phyloP scores from a whole-genome alignment of 192 early-diverging fungal genomes.

The Fimicolochytrium jonesii region DNA sequence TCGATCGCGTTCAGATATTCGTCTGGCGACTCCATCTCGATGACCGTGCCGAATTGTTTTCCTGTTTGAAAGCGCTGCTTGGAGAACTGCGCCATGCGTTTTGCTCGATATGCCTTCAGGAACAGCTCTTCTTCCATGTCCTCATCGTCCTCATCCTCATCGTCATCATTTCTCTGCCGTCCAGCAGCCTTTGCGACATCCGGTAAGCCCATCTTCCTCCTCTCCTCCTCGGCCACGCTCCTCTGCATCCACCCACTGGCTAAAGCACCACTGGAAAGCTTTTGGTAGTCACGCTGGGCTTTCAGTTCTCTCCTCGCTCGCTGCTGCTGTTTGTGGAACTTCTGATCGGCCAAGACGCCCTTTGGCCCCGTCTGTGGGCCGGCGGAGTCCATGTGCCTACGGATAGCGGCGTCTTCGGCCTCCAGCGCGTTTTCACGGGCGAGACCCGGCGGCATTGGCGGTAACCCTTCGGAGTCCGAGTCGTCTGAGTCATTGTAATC shows the following conservation, averaged over 20 bases:
- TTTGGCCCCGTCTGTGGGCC: constrained; percentile 53
- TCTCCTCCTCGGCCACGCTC: constrained; percentile 42
- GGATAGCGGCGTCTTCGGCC: constrained; percentile 29
- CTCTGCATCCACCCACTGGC: constrained; percentile 48
- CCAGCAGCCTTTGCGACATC: neutral
- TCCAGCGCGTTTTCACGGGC: too few relatives aligned
- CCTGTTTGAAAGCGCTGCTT: too few relatives aligned
- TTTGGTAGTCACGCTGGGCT: neutral
- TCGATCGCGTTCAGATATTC: constrained; percentile 46
- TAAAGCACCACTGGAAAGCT: constrained; percentile 17
- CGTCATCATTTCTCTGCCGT: neutral
- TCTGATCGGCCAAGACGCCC: constrained; percentile 51
- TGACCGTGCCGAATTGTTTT: constrained; percentile 28
- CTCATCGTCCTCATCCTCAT: constrained; percentile 32
- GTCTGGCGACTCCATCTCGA: constrained; percentile 32
- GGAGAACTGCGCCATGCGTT: constrained; percentile 30
- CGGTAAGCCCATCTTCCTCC: constrained; percentile 7
- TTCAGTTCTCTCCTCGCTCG: constrained; percentile 25
- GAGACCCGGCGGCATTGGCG: constrained; percentile 9
- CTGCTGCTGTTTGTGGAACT: constrained; percentile 53
- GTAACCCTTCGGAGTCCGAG: too few relatives aligned
- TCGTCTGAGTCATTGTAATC: neutral
- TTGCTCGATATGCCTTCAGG: constrained; percentile 30
- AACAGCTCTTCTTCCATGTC: constrained; percentile 41
- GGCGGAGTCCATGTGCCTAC: constrained; percentile 40